Percentiles rank a stretch among this genome's conserved stretches.
Conservation (phyloP, 2,329 filamentous ascomycete species). For the Ilyonectria sp. region DNA sequence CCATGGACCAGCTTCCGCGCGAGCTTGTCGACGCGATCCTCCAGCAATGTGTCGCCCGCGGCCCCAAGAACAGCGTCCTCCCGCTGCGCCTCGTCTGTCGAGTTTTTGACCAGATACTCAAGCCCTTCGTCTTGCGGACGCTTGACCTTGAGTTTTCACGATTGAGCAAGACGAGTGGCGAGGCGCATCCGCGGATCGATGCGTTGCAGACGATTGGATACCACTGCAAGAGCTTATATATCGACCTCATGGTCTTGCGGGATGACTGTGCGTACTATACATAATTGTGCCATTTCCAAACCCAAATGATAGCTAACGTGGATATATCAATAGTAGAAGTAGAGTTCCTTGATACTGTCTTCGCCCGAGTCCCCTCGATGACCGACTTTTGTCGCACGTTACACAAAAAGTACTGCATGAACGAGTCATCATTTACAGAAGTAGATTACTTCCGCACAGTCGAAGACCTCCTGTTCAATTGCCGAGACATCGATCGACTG, state of each 20-base stretch:
- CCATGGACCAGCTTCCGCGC: conserved; percentile 63
- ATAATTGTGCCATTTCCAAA: not conserved
- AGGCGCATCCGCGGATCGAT: conserved; percentile 54
- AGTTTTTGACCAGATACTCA: conserved; percentile 63
- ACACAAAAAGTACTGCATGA: conserved; percentile 64
- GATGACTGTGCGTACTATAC: conserved; percentile 60
- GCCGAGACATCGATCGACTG: conserved; percentile 61
- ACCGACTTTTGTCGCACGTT: conserved; percentile 60
- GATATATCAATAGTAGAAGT: conserved; percentile 61
- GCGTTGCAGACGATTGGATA: conserved; percentile 62
- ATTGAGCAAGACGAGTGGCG: conserved; percentile 56
- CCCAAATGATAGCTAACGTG: conserved; percentile 29
- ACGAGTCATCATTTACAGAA: conserved; percentile 64
- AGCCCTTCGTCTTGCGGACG: conserved; percentile 62
- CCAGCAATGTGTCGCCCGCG: conserved; percentile 56
- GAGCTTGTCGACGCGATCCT: conserved; percentile 66
- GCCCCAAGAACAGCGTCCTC: conserved; percentile 62
- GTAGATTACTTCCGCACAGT: conserved; percentile 61
- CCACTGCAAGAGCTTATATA: conserved; percentile 64
- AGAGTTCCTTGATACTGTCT: conserved; percentile 62
- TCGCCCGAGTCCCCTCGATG: conserved; percentile 63
- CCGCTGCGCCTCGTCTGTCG: conserved; percentile 65
- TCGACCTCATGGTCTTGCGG: conserved; percentile 68
- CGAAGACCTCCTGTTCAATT: conserved; percentile 60
- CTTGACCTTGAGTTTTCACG: conserved; percentile 66